Evolutionary conservation across 371 early-diverging fungal genomes (phyloP), one percentile per base, ranked within the genome.

Genomic region (Mucor indicus): DNA sequence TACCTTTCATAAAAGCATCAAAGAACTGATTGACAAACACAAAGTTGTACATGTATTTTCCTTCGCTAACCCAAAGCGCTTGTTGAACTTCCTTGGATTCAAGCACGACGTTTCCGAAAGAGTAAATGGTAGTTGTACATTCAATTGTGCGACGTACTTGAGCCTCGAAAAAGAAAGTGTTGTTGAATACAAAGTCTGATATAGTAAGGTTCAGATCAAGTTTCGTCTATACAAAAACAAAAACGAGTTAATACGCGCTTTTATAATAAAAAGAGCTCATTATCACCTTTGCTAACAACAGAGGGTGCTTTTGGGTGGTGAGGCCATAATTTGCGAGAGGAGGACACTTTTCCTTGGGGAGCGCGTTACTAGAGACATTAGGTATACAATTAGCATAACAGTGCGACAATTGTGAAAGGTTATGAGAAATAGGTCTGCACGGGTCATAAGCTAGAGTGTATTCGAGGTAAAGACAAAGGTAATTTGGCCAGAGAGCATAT

Each of bases 21-120:
- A 72, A 56, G 71, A 85, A 61, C 47, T 87, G 62, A 60, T 79
- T 58, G 48, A 76, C 63, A 53, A 60, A 55, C 50, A 78, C 70
- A 64, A 79, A 69, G 27, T 52, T 63, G 42, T 72, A 62, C 22
- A 58, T 56, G 46, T 60, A 65, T 46, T 57, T 60, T 13, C 52
- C 57, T 44, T 64, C 64, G 23, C 44, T 60, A 4, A 58, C 41
- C 56, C 50, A 57, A 2, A 64, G 45, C 7, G 70, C 70, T 19
- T 72, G 70, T 35, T 74, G 72, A 21, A 67, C 48, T 50, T 79
- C 72, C 9, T 57, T 61, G 3, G 80, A 69, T 44, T 79, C 77
- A 10, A 81, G 52, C 1, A 81, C 75, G 3, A 66, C 63, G 17
- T 59, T 50, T 2, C 79, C 79, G 52, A 77, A 81, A 7, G 80